phyloP scores from a whole-genome alignment of 1,284 basidiomycete species.

The Naganishia albida region DNA sequence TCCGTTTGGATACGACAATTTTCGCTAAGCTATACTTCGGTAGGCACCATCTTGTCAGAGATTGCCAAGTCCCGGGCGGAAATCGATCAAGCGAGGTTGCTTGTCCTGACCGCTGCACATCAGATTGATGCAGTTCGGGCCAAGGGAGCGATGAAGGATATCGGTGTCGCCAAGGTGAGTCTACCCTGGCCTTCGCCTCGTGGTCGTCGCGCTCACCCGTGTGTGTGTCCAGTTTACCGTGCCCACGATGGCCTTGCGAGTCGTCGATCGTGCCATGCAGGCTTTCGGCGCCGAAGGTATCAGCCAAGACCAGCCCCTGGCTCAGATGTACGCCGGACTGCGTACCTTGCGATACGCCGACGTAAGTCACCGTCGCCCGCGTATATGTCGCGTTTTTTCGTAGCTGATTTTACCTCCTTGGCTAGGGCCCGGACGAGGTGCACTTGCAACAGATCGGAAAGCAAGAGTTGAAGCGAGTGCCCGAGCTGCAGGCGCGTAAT shows the following conservation, averaged over 20 bases:
- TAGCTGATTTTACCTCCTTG: conserved; percentile 34
- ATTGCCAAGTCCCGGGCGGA: conserved; percentile 91
- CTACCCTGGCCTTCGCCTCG: conserved; percentile 13
- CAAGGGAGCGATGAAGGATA: conserved; percentile 95
- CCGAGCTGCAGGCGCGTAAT: conserved; percentile 37
- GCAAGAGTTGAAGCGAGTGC: conserved; percentile 66
- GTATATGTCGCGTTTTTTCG: background rate
- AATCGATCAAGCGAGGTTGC: conserved; percentile 80
- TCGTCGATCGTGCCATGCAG: conserved; percentile 94
- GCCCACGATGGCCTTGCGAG: conserved; percentile 78
- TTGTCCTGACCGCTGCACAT: conserved; percentile 90
- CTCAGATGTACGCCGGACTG: conserved; percentile 73
- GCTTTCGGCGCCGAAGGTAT: conserved; percentile 92
- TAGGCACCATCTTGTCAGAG: conserved; percentile 83
- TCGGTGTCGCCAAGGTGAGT: conserved; percentile 90
- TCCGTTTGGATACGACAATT: background rate
- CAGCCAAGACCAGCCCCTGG: conserved; percentile 83
- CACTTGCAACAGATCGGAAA: conserved; percentile 94
- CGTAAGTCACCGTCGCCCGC: conserved; percentile 58
- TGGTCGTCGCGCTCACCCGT: conserved; percentile 10
- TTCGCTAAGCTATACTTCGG: background rate
- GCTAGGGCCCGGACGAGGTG: conserved; percentile 85
- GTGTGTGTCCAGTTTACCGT: conserved; percentile 71
- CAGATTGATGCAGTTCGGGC: conserved; percentile 88
- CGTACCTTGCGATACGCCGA: conserved; percentile 89